A percentile compares a stretch with the other conserved stretches of the same genome.
phyloP scores from a whole-genome alignment of 768 basidiomycete species.

The Podaxis pistillaris region DNA sequence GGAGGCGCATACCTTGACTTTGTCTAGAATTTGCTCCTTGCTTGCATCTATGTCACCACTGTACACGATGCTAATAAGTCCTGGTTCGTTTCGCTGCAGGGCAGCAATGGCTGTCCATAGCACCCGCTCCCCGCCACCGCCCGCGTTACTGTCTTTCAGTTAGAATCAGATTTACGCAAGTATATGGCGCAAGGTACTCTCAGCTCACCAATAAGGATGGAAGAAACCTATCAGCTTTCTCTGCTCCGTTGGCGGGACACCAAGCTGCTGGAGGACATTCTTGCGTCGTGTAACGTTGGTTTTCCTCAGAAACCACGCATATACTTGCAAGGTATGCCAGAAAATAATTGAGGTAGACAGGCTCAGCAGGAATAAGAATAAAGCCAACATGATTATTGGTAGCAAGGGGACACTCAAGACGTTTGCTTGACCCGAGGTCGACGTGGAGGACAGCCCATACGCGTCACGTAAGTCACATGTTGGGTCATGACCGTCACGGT shows the following conservation, averaged over 20 bases:
- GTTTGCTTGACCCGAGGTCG: background rate
- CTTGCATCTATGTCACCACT: constrained; percentile 82
- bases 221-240: constrained; percentile 74
- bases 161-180: constrained; percentile 31
- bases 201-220: constrained; percentile 89
- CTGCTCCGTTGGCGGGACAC: constrained; percentile 20
- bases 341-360: constrained; percentile 2
- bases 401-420: background rate
- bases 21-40: constrained; percentile 76
- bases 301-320: constrained; percentile 19
- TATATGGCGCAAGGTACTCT: background rate
- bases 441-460: background rate
- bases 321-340: constrained; percentile 19
- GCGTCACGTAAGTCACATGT: background rate
- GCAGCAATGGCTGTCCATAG: constrained; percentile 87
- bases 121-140: constrained; percentile 95
- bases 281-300: constrained; percentile 20
- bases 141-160: constrained; percentile 73
- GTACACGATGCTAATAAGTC: constrained; percentile 78
- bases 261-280: constrained; percentile 23
- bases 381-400: background rate
- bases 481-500: background rate
- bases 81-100: constrained; percentile 64
- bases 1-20: constrained; percentile 66
- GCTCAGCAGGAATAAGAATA: background rate